These are phyloP conservation scores for Dothidotthia symphoricarpi DNA, from an alignment of 2,329 filamentous ascomycete genomes.

Conservation along the genomic window DNA sequence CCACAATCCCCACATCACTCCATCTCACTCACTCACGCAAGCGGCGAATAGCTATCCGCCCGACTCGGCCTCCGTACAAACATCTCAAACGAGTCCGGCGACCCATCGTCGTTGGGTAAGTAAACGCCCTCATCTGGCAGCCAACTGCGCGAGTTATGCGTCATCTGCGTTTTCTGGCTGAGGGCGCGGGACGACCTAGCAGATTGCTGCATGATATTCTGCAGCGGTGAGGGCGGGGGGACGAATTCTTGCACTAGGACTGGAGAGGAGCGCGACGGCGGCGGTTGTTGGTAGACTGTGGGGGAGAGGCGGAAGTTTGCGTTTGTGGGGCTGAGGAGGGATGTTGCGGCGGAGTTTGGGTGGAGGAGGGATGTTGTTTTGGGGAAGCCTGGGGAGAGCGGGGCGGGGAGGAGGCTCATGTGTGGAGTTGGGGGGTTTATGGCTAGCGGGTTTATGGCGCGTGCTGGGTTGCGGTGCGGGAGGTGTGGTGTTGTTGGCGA, in stretches of 20 bases:
- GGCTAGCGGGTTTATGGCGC: constrained; percentile 14
- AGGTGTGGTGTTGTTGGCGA: constrained; percentile 3
- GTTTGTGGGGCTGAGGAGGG: constrained; percentile 14
- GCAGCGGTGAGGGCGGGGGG: too few species aligned
- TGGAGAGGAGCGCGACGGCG: background rate
- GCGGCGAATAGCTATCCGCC: constrained; percentile 25
- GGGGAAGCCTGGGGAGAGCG: constrained; percentile 13
- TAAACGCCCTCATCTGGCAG: constrained; percentile 26
- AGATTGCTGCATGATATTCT: too few species aligned
- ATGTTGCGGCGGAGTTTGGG: constrained; percentile 13
- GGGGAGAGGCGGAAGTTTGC: constrained; percentile 21
- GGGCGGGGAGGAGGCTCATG: too few species aligned
- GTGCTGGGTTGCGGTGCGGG: constrained; percentile 9
- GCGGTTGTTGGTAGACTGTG: constrained; percentile 22
- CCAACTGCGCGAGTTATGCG: constrained; percentile 22
- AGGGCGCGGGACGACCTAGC: too few species aligned
- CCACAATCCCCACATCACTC: too few species aligned
- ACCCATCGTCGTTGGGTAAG: constrained; percentile 21
- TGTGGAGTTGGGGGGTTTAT: constrained; percentile 6
- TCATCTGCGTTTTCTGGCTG: constrained; percentile 9
- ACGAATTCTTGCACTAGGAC: too few species aligned
- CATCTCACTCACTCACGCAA: too few species aligned
- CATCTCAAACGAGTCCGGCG: constrained; percentile 16
- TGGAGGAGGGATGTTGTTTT: constrained; percentile 14
- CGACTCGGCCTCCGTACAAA: constrained; percentile 15